Evolutionary conservation across 805 yeast species (phyloP), one percentile per base, ranked within the genome.

Genomic region (Tanozyma kutaoensis): DNA sequence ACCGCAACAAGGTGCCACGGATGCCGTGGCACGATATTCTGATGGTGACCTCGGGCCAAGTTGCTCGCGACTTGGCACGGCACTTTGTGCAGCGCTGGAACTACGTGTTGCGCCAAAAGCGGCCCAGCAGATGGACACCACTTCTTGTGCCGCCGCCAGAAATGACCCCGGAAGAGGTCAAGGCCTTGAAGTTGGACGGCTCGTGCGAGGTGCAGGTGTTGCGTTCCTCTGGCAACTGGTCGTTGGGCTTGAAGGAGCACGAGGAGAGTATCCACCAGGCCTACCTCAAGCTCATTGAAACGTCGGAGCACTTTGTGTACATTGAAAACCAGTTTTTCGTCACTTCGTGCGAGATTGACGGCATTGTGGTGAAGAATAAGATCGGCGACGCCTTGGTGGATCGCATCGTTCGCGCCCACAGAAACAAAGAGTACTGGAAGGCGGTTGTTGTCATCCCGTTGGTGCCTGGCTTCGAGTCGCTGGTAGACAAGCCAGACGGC

Each of bases 1-100:
- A 91, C 49, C 67, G 99, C 33, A 59, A 66, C 11, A 50, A 50
- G 12, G 66, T 70, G 13, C 97, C 98, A 2, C 69, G 99, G 41
- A 91, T 91, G 99, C 98, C 98, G 8, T 91, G 98, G 99, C 99
- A 91, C 51, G 99, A 91, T 63, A 82, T 91, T 21, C 97, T 91
- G 39, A 91, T 86, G 93, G 73, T 85, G 55, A 74, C 93, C 1
- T 71, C 86, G 3, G 99, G 99, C 10, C 93, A 86, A 43, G 73
- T 86, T 3, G 98, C 97, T 0, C 66, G 96, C 33, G 99, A 91
- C 49, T 52, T 88, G 28, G 69, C 93, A 0, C 69, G 98, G 31
- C 97, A 91, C 50, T 91, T 93, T 52, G 93, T 85, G 10, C 98
- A 91, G 56, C 69, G 99, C 42, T 91, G 98, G 98, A 91, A 91